phyloP scores from a whole-genome alignment of 139 green algal genomes.

The Chlorella sorokiniana region DNA sequence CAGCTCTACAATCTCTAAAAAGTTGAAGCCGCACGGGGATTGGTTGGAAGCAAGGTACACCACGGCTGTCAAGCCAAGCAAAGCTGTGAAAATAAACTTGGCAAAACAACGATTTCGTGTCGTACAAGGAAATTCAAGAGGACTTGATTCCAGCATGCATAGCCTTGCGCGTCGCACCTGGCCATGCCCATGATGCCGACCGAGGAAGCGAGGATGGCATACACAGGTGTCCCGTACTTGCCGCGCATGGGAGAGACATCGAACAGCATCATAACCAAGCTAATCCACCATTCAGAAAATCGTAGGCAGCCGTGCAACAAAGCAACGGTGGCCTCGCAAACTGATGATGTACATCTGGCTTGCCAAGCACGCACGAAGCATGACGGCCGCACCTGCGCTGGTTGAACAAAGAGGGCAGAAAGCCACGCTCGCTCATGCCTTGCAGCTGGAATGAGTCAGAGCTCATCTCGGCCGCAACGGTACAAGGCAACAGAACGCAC shows the following conservation, averaged over 20 bases:
- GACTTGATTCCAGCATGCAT: not conserved
- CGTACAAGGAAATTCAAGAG: not conserved
- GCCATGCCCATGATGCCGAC: constrained; percentile 80
- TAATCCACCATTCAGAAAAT: not conserved
- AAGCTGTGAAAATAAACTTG: no score
- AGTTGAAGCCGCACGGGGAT: constrained; percentile 48
- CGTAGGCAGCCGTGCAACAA: not conserved
- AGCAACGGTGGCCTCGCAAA: not conserved
- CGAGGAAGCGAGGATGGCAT: constrained; percentile 82
- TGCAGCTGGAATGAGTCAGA: constrained; percentile 90
- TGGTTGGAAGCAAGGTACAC: not conserved
- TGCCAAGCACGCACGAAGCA: not conserved
- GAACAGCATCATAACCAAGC: not conserved
- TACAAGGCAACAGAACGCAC: not conserved
- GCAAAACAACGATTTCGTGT: not conserved
- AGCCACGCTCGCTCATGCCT: constrained; percentile 96
- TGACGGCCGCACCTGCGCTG: constrained; percentile 20
- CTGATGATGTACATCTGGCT: not conserved
- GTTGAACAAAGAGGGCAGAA: constrained; percentile 79
- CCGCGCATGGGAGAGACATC: constrained; percentile 45
- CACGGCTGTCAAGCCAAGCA: no score
- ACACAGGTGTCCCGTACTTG: constrained; percentile 84
- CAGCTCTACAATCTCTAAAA: constrained; percentile 75
- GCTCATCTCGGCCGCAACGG: constrained; percentile 86
- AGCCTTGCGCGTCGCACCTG: not conserved